These are phyloP conservation scores for Lactarius sanguifluus DNA, from an alignment of 768 basidiomycete species.

Conservation along the genomic window DNA sequence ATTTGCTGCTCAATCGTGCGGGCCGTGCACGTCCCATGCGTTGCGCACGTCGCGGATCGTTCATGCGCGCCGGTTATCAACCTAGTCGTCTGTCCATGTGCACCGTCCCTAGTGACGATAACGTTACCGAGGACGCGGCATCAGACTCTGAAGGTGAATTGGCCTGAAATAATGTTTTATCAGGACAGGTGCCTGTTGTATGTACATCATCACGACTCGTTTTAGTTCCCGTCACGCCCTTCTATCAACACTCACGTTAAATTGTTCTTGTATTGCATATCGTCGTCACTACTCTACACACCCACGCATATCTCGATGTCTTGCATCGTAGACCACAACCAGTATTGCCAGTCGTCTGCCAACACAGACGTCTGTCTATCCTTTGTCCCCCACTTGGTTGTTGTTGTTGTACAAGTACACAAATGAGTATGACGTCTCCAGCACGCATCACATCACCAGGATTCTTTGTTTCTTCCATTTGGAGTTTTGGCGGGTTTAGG, in stretches of 20 bases:
- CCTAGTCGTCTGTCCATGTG: slow-evolving; percentile 26
- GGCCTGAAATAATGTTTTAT: slow-evolving; percentile 7
- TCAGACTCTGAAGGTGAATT: not conserved
- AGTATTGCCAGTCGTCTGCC: not conserved
- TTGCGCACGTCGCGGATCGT: slow-evolving; percentile 16
- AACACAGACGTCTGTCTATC: not conserved
- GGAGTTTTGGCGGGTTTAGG: not conserved
- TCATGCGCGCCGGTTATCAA: slow-evolving; percentile 23
- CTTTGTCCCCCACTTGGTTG: slow-evolving; percentile 1
- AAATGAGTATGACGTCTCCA: slow-evolving; percentile 13
- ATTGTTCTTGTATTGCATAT: slow-evolving; percentile 24
- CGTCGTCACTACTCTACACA: slow-evolving; percentile 16
- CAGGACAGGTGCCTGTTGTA: slow-evolving; percentile 27
- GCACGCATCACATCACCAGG: not conserved
- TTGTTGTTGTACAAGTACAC: slow-evolving; percentile 14
- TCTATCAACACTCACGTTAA: slow-evolving; percentile 10
- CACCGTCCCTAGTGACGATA: slow-evolving; percentile 1
- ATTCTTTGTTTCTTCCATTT: slow-evolving; percentile 5
- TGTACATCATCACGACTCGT: slow-evolving; percentile 23
- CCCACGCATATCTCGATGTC: not conserved
- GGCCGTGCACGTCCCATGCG: slow-evolving; percentile 28
- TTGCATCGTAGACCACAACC: slow-evolving; percentile 17
- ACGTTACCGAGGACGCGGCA: not conserved
- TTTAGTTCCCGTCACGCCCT: slow-evolving; percentile 9
- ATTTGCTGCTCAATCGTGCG: slow-evolving; percentile 26